Conservation (phyloP, 2,329 filamentous ascomycete species). For the Orbilia brochopaga region DNA sequence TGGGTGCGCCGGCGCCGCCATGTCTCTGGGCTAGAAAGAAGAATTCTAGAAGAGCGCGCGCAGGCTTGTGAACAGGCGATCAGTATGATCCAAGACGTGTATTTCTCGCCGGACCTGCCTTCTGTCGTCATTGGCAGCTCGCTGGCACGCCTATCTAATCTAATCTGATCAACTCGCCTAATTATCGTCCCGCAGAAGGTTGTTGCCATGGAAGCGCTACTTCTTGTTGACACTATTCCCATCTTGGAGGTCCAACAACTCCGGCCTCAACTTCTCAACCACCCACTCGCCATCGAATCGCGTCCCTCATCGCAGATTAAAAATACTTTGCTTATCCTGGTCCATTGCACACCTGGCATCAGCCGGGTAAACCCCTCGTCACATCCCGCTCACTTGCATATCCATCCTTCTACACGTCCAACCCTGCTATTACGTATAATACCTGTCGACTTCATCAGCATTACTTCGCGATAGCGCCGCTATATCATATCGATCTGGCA, state of each 20-base stretch:
- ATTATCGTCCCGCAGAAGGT: too few relatives aligned
- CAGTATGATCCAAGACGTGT: conserved; percentile 9
- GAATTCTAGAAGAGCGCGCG: conserved; percentile 3
- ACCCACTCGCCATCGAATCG: neutral
- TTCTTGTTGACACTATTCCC: conserved; percentile 32
- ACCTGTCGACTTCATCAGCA: neutral
- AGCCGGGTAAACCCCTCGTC: too few relatives aligned
- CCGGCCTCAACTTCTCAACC: conserved; percentile 13
- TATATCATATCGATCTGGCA: conserved; percentile 17
- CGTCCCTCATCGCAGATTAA: too few relatives aligned
- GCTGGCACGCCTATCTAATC: neutral
- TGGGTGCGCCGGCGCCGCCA: conserved; percentile 36
- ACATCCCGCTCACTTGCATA: too few relatives aligned
- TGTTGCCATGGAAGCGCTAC: neutral
- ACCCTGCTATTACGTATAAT: too few relatives aligned
- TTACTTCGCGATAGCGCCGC: neutral
- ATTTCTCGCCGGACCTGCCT: neutral
- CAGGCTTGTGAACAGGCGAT: conserved; percentile 14
- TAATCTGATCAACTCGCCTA: neutral
- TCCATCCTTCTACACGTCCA: neutral
- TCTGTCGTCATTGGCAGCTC: neutral
- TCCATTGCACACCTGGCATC: too few relatives aligned
- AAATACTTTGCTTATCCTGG: too few relatives aligned
- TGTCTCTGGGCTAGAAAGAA: conserved; percentile 16
- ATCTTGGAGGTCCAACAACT: conserved; percentile 6